Evolutionary conservation across 768 basidiomycete species (phyloP), one percentile per base, ranked within the genome.

Genomic region (Polyporus arcularius): DNA sequence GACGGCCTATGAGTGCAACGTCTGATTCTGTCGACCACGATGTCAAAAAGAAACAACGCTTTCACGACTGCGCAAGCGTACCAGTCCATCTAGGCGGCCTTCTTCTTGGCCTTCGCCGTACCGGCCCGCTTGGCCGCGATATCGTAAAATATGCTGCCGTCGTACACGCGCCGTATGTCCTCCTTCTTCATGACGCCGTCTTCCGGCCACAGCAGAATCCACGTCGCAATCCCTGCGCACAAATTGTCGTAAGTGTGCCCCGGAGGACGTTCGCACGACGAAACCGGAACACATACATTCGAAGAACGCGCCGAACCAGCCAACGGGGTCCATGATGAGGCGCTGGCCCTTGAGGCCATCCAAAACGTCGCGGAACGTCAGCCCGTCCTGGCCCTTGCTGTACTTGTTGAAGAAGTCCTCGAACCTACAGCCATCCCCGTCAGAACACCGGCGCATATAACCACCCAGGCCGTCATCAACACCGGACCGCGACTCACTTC

Each of bases 401-500:
- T 76, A 75, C 72, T 77, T 78, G 61, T 67, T 61, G 70, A 80
- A 81, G 58, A 79, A 76, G 63, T 76, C 78, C 55, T 79, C 78
- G 51, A 81, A 80, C 50, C 66, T 64, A 38, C 31, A 38, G 12
- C 12, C 43, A 11, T 18, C 46, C 18, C 12, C 21, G 18, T 26
- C 31, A 18, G 14, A 43, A 4, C 21, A 42, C 8, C 5, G 15
- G 21, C 12, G 47, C 28, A 30, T 32, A 55, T 26, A 31, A 12
- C 4, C 45, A 35, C 31, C 2, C 30, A 30, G 12, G 7, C 18
- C n/a, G 14, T 40, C 12, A n/a, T 0, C 10, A 31, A 38, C 4
- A 40, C 2, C 40, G 6, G 18, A 18, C 35, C 21, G 18, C 35
- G 28, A 46, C 46, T 14, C 42, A 67, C 60, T 72, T 73, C 60